Conservation (phyloP, 2,329 filamentous ascomycete species). For the Botrytis fragariae region DNA sequence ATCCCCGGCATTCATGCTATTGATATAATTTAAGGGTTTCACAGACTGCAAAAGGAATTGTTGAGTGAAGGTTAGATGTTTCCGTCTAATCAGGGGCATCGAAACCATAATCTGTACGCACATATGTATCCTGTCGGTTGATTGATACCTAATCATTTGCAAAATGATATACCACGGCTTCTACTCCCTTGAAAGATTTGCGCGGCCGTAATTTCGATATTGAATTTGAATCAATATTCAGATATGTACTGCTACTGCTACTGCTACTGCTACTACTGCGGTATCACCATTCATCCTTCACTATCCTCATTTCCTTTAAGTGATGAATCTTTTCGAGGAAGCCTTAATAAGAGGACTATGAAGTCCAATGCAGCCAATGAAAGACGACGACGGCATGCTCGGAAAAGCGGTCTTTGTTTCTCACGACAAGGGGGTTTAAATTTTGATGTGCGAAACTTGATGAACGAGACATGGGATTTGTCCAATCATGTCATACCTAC, state of each 20-base stretch:
- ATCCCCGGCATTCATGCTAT: neutral
- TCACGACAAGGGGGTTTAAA: neutral
- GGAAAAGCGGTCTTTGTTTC: constrained; percentile 1
- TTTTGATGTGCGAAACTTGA: neutral
- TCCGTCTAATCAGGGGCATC: neutral
- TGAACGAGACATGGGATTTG: neutral
- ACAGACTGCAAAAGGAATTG: neutral
- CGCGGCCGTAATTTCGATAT: neutral
- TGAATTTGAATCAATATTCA: neutral
- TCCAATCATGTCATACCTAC: neutral
- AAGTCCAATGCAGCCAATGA: neutral
- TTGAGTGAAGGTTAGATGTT: neutral
- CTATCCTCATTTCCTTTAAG: neutral
- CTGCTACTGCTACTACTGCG: neutral
- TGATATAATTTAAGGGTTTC: neutral
- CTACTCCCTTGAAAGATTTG: neutral
- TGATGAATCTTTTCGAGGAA: neutral
- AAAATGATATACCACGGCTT: neutral
- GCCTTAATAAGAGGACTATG: neutral
- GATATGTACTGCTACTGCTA: neutral
- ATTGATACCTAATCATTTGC: neutral
- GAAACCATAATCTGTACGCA: neutral
- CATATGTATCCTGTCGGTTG: neutral
- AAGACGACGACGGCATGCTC: neutral
- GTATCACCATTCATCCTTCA: neutral